Conservation (phyloP, 2,329 filamentous ascomycete species). For the Teratosphaeriaceae sp. region DNA sequence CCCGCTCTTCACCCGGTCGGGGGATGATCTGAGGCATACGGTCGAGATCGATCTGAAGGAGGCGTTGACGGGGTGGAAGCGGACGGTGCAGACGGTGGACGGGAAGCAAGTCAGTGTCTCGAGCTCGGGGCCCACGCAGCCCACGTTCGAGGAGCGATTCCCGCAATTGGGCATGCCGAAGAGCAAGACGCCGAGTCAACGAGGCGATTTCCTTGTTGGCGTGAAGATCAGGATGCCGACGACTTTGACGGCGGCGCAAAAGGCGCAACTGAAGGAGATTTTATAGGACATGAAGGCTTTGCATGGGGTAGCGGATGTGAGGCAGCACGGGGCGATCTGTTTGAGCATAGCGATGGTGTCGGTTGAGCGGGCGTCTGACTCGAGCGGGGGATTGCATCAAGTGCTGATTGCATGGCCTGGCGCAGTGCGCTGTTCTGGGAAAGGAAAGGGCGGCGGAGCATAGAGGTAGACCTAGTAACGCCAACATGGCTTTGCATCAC, state of each 20-base stretch:
- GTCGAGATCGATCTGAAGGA: slow-evolving; percentile 86
- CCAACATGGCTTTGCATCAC: too few species aligned
- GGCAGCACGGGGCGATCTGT: too few species aligned
- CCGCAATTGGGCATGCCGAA: slow-evolving; percentile 90
- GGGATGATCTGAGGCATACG: slow-evolving; percentile 74
- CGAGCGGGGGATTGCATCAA: slow-evolving; percentile 10
- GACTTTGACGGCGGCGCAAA: slow-evolving; percentile 68
- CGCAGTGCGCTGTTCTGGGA: too few species aligned
- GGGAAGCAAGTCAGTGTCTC: slow-evolving; percentile 75
- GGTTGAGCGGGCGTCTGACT: background rate
- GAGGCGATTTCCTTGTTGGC: slow-evolving; percentile 81
- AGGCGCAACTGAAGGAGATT: slow-evolving; percentile 72
- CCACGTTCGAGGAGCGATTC: slow-evolving; percentile 73
- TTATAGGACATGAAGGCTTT: too few species aligned
- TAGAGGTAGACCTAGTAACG: too few species aligned
- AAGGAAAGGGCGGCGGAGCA: too few species aligned
- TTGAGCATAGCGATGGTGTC: too few species aligned
- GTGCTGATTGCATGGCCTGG: slow-evolving; percentile 10
- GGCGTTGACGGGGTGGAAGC: slow-evolving; percentile 86
- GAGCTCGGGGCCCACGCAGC: slow-evolving; percentile 77
- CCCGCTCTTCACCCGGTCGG: slow-evolving; percentile 74
- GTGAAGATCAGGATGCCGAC: slow-evolving; percentile 93
- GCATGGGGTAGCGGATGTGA: too few species aligned
- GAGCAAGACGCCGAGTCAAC: slow-evolving; percentile 76
- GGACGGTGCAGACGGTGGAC: slow-evolving; percentile 90